Base-by-base conservation (phyloP, 2,329 filamentous ascomycete species). In the Verticillium tricorpus region DNA sequence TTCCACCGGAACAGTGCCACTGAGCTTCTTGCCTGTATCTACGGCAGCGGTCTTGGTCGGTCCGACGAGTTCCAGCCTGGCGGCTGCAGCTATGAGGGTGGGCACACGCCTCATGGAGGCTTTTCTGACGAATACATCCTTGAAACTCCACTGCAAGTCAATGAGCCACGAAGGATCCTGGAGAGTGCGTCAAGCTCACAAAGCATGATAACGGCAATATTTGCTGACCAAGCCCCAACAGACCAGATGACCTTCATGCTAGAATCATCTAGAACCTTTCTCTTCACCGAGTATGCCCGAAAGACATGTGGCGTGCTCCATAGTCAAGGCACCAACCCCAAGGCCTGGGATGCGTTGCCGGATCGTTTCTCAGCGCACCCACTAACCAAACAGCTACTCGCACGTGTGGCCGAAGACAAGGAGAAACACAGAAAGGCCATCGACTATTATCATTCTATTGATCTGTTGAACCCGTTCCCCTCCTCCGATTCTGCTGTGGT, bases 1-100 rank as follows among this genome's bases (percentile, higher is more conserved):
- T 90, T 88, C 70, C 87, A 89, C 70, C 79, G 85, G 56, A 87
- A 86, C 69, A 80, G 79, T 45, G 83, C 83, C 34, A 80, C 81
- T 0, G 84, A 87, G 67, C 76, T 86, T 61, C 84, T 85, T 81
- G 82, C 82, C 1, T 73, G 85, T 25, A 78, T 83, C 45, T 75
- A 73, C 12, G 76, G 76, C 7, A 19, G 61, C 11, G 68, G 69
- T 32, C 73, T 45, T 54, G 71, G 65, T 5, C 64, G 64, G 0
- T 71, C 68, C 8, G 73, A 74, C 62, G 79, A 77, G n/a, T 82
- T 82, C 68, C 74, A 77, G 62, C 79, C 80, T 6, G 80, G 79
- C 19, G 77, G 79, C 50, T 75, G 77, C 14, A 76, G 73, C 25
- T 76, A 79, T 60, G 73, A 76, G 61, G 72, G 70, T 28, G 73